Percentiles rank a stretch among this genome's conserved stretches.
Evolutionary conservation across 2,329 filamentous ascomycete species (phyloP).

Genomic region (Hypoxylon sp.): DNA sequence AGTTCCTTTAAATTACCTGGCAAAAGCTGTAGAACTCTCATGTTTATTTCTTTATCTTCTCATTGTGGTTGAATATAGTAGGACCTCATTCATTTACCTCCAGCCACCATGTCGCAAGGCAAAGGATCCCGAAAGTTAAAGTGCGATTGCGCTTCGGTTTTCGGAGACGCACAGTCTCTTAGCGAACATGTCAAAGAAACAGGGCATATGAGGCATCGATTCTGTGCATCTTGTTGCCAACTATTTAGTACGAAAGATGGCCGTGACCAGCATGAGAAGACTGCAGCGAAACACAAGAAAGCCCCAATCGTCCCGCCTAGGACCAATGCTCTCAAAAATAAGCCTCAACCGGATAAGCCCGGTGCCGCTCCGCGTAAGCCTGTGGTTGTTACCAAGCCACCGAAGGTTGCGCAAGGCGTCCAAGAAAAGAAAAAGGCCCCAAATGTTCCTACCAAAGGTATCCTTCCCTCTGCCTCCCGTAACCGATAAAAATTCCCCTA

Average conservation of each 20-base stretch:
- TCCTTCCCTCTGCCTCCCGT: not conserved
- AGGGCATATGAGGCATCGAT: constrained; percentile 35
- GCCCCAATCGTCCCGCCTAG: not conserved
- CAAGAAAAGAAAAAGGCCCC: constrained; percentile 10
- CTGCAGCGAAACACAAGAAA: constrained; percentile 27
- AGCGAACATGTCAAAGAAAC: constrained; percentile 33
- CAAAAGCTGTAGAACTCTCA: not conserved
- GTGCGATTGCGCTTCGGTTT: constrained; percentile 36
- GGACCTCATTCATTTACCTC: not conserved
- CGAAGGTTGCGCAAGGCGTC: not conserved
- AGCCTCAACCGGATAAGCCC: constrained; percentile 6
- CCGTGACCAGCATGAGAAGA: constrained; percentile 26
- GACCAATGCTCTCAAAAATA: not conserved
- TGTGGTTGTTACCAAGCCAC: not conserved
- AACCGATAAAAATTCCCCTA: not conserved
- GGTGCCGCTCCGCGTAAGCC: constrained; percentile 6
- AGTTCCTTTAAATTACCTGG: constrained; percentile 7
- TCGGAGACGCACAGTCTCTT: constrained; percentile 16
- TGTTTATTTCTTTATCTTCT: not conserved
- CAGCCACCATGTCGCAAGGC: constrained; percentile 25
- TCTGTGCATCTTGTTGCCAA: constrained; percentile 29
- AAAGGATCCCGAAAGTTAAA: constrained; percentile 1
- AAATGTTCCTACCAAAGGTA: constrained; percentile 21
- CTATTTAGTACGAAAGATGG: constrained; percentile 12
- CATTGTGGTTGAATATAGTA: not conserved